These are phyloP conservation scores for Paraphoma chrysanthemicola DNA, from an alignment of 2,329 filamentous ascomycete genomes.

Conservation along the genomic window DNA sequence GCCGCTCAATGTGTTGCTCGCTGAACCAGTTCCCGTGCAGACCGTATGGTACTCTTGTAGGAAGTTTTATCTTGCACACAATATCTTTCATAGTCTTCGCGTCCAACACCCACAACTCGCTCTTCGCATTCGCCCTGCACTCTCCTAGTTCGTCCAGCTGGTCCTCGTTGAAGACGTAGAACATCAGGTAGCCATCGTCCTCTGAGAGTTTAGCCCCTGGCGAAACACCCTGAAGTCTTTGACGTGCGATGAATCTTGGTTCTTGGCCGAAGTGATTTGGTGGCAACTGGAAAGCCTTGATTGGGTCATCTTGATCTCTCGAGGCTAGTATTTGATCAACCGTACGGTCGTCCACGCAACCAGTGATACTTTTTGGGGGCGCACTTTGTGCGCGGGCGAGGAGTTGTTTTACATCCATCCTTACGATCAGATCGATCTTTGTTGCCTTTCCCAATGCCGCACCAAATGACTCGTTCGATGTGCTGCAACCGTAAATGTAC, in stretches of 20 bases:
- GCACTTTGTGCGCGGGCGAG: slow-evolving; percentile 60
- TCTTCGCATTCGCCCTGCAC: slow-evolving; percentile 51
- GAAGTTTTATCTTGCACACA: slow-evolving; percentile 64
- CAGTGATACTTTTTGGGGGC: slow-evolving; percentile 59
- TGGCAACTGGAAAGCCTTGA: slow-evolving; percentile 69
- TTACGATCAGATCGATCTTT: slow-evolving; percentile 71
- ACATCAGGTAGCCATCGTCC: slow-evolving; percentile 72
- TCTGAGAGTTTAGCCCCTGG: slow-evolving; percentile 48
- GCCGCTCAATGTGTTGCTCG: slow-evolving; percentile 40
- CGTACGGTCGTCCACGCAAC: slow-evolving; percentile 67
- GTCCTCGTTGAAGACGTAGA: slow-evolving; percentile 73
- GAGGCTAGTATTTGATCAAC: slow-evolving; percentile 60
- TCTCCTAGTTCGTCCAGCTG: slow-evolving; percentile 63
- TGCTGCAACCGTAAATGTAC: slow-evolving; percentile 73
- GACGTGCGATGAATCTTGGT: slow-evolving; percentile 65
- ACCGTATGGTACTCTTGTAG: slow-evolving; percentile 73
- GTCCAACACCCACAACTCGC: slow-evolving; percentile 74
- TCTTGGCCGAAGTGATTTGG: slow-evolving; percentile 70
- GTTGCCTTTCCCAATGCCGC: slow-evolving; percentile 68
- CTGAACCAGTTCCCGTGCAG: slow-evolving; percentile 57
- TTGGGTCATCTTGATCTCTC: slow-evolving; percentile 57
- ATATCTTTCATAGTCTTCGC: slow-evolving; percentile 68
- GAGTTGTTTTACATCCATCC: slow-evolving; percentile 63
- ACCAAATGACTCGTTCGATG: slow-evolving; percentile 63
- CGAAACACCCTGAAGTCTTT: neutral